Evolutionary conservation across 495 filamentous ascomycete genomes (phyloP), one percentile per base, ranked within the genome.

Genomic region (Pseudoneurospora amorphoporcata): DNA sequence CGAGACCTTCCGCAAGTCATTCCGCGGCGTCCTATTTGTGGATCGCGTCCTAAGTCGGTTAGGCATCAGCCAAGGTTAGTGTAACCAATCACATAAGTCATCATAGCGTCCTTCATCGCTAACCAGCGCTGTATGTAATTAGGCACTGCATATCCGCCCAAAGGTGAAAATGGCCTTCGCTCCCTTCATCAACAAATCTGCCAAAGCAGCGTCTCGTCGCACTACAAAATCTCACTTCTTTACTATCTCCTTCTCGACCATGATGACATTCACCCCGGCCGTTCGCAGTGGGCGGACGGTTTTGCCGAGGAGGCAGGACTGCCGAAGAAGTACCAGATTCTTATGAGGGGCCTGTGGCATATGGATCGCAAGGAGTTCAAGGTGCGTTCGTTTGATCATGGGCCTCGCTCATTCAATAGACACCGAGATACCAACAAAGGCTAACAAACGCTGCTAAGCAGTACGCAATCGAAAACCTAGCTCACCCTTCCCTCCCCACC

Each of bases 161-260:
- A 86, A 75, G 86, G 86, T 41, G 89, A 89, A 74, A 80, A 81
- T 68, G 88, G 89, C 72, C 85, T 94, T 39, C 87, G 87, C 76
- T 85, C 84, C 40, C 86, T 94, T 1, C 87, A 93, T 79, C 79
- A 86, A 38, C 85, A 87, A 42, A 90, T 95, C 71, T 85, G 88
- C 72, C 81, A 83, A 12, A 84, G 82, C 58, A 84, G 83, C 43
- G 84, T 89, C 69, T 86, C 90, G 35, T 82, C 88, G 61, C 90
- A 92, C 80, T 88, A 92, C 78, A 92, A 94, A 79, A 88, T 92
- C 76, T 91, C 91, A 12, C 84, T 94, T 65, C 82, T 95, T 71
- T 94, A 90, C 82, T 95, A 95, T 81, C 82, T 95, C 71, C 86
- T 94, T 14, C 90, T 92, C 75, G 92, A 94, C 79, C 86, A 89